A percentile compares a stretch with the other conserved stretches of the same genome.
These are phyloP conservation scores for Hibiscus mutabilis DNA, from an alignment of 345 rosid species.

Conservation along the genomic window DNA sequence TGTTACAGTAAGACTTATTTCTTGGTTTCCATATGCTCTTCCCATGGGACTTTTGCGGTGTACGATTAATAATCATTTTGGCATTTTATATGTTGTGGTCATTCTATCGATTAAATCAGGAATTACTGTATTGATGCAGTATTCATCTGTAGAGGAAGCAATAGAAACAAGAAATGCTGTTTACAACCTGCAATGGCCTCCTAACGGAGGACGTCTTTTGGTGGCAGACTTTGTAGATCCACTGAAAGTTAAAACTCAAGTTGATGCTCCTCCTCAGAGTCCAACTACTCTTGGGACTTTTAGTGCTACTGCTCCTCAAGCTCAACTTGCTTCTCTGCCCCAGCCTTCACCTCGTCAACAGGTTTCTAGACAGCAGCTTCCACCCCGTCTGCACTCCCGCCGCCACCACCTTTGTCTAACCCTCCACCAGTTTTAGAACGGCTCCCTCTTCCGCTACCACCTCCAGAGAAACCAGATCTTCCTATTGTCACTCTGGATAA, in stretches of 20 bases:
- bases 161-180: constrained; percentile 75
- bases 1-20: constrained; percentile 52
- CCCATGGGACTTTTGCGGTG: neutral
- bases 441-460: constrained; percentile 53
- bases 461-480: constrained; percentile 68
- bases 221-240: constrained; percentile 81
- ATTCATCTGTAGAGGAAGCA: constrained; percentile 80
- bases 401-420: constrained; percentile 50
- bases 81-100: neutral
- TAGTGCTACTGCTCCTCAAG: constrained; percentile 15
- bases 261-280: constrained; percentile 53
- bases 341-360: constrained; percentile 48
- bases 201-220: constrained; percentile 78
- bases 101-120: neutral
- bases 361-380: constrained; percentile 50
- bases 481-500: constrained; percentile 90
- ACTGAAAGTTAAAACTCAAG: constrained; percentile 55
- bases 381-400: constrained; percentile 55
- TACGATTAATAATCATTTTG: neutral
- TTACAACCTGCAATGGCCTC: constrained; percentile 70
- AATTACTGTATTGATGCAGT: constrained; percentile 43
- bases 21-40: constrained; percentile 26
- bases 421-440: constrained; percentile 43
- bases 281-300: constrained; percentile 31
- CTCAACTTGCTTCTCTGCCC: constrained; percentile 34